Evolutionary conservation across 169 alveolate species (phyloP).

Genomic region (Cryptosporidium viatorum): DNA sequence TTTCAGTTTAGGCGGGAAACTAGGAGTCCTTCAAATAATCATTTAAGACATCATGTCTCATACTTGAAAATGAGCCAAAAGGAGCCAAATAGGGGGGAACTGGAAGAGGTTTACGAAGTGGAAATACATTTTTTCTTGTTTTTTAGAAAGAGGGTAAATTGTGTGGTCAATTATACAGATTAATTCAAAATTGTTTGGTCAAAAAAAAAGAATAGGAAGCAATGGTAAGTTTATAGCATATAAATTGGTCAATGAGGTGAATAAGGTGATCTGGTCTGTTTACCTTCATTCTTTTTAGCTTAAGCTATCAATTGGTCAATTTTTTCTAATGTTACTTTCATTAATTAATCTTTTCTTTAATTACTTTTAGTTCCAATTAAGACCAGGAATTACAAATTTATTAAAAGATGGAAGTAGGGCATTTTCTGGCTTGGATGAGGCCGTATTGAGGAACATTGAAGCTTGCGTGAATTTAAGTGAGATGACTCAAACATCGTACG

Average conservation of each 20-base stretch:
- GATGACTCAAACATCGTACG: constrained; percentile 95
- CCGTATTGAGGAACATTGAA: constrained; percentile 93
- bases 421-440: constrained; percentile 92
- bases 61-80: constrained; percentile 17
- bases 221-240: constrained; percentile 30
- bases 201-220: not conserved
- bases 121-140: constrained; percentile 10
- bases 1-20: constrained; percentile 17
- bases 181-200: not conserved
- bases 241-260: not conserved
- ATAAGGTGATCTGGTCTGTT: not conserved
- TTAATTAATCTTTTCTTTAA: not conserved
- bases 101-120: not conserved
- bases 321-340: not conserved
- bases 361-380: constrained; percentile 63
- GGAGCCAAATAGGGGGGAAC: constrained; percentile 39
- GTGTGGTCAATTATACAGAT: constrained; percentile 32
- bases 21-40: constrained; percentile 33
- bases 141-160: not conserved
- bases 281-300: not conserved
- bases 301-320: not conserved
- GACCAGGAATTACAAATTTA: constrained; percentile 77
- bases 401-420: constrained; percentile 91
- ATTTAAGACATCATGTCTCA: constrained; percentile 72
- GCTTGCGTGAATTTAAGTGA: constrained; percentile 93